phyloP scores from a whole-genome alignment of 1,139 yeast species.

The Protomyces inundatus region DNA sequence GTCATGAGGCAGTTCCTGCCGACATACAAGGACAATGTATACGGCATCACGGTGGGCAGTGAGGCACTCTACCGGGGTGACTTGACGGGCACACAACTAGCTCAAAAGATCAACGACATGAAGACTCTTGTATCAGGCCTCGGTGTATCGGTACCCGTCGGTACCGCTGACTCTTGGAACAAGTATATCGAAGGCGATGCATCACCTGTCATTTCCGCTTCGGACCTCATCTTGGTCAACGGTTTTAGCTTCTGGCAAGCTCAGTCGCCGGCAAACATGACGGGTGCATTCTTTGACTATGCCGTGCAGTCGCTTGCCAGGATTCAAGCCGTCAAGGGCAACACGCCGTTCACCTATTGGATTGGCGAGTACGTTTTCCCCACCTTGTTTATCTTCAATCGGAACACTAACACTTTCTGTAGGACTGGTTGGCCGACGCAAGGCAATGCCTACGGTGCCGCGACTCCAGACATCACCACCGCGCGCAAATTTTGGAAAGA shows the following conservation, averaged over 20 bases:
- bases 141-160: slow-evolving; percentile 49
- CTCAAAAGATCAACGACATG: slow-evolving; percentile 41
- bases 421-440: slow-evolving; percentile 93
- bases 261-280: slow-evolving; percentile 70
- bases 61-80: slow-evolving; percentile 76
- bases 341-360: slow-evolving; percentile 64
- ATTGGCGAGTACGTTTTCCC: slow-evolving; percentile 62
- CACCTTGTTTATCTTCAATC: background rate
- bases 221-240: slow-evolving; percentile 82
- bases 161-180: slow-evolving; percentile 95
- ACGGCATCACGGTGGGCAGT: slow-evolving; percentile 78
- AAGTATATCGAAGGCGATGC: slow-evolving; percentile 72
- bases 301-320: slow-evolving; percentile 91
- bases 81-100: slow-evolving; percentile 42
- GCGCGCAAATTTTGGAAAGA: slow-evolving; percentile 79
- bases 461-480: slow-evolving; percentile 58
- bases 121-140: background rate
- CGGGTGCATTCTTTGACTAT: slow-evolving; percentile 89
- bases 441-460: slow-evolving; percentile 59
- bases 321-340: slow-evolving; percentile 79
- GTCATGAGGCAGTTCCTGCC: slow-evolving; percentile 38
- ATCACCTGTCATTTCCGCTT: slow-evolving; percentile 63
- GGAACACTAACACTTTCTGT: background rate
- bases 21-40: slow-evolving; percentile 39
- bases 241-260: slow-evolving; percentile 99